phyloP scores from a whole-genome alignment of 208 protist species.

The Chromosphaera perkinsii region DNA sequence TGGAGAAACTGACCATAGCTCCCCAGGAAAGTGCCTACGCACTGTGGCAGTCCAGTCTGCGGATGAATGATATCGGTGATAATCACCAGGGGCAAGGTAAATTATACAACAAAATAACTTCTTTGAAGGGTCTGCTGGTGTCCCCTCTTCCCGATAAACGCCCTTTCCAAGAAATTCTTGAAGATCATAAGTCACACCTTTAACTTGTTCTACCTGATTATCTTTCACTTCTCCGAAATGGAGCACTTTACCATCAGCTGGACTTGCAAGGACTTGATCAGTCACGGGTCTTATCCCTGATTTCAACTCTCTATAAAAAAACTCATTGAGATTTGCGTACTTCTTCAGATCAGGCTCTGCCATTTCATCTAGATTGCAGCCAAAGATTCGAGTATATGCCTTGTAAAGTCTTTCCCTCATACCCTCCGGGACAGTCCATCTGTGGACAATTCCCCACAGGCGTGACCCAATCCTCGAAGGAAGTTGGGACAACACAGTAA shows the following conservation, averaged over 20 bases:
- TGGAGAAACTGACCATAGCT: conserved; percentile 46
- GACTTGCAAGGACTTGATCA: conserved; percentile 18
- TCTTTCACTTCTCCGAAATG: conserved; percentile 50
- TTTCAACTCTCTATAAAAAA: conserved; percentile 61
- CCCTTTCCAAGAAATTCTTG: no score
- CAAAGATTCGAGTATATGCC: conserved; percentile 22
- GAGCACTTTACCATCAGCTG: conserved; percentile 59
- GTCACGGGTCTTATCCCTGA: conserved; percentile 31
- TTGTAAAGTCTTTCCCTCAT: conserved; percentile 9
- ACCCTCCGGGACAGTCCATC: conserved; percentile 4
- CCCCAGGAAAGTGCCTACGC: conserved; percentile 57
- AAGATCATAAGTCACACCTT: no score
- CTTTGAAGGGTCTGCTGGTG: no score
- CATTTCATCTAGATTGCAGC: conserved; percentile 57
- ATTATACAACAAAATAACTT: conserved; percentile 57
- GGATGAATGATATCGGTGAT: conserved; percentile 66
- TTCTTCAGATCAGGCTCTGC: conserved; percentile 38
- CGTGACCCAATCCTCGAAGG: no score
- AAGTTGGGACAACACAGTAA: no score
- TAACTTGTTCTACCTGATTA: conserved; percentile 44
- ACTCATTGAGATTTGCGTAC: conserved; percentile 56
- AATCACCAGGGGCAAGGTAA: conserved; percentile 68
- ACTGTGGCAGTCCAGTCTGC: conserved; percentile 40
- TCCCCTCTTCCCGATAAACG: no score
- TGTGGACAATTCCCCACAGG: no score